Percentiles rank a stretch among this genome's conserved stretches.
Conservation (phyloP, 139 green algal species). For the Pycnococcus provasolii region DNA sequence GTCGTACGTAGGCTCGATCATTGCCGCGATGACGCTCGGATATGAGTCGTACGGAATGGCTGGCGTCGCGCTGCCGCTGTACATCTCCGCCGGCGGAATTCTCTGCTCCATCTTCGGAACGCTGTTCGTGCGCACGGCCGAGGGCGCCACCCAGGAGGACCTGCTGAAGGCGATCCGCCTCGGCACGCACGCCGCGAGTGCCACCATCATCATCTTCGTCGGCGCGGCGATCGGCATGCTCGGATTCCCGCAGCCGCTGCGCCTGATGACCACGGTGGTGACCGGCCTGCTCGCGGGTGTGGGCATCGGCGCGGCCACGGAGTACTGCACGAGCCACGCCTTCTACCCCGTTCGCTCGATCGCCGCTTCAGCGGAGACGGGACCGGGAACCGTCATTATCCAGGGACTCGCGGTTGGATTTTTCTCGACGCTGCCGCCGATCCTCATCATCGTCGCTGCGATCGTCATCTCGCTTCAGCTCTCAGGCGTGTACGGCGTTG, state of each 20-base stretch:
- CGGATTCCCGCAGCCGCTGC: too few species aligned
- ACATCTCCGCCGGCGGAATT: constrained; percentile 40
- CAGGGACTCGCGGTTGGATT: constrained; percentile 33
- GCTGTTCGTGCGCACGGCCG: constrained; percentile 34
- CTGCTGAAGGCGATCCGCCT: constrained; percentile 8
- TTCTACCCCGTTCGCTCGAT: constrained; percentile 39
- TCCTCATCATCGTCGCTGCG: constrained; percentile 34
- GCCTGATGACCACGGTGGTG: not conserved
- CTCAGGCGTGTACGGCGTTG: constrained; percentile 37
- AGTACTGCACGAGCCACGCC: constrained; percentile 36
- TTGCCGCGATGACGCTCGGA: constrained; percentile 29
- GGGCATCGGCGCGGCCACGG: constrained; percentile 30
- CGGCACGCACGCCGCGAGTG: too few species aligned
- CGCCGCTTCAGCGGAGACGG: constrained; percentile 19
- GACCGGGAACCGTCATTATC: constrained; percentile 32
- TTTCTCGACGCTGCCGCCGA: constrained; percentile 25
- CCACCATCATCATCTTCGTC: constrained; percentile 20
- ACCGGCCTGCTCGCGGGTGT: constrained; percentile 29
- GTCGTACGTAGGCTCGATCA: constrained; percentile 36
- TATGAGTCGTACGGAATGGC: constrained; percentile 1
- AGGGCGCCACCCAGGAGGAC: constrained; percentile 27
- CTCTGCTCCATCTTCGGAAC: constrained; percentile 35
- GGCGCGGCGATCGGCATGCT: constrained; percentile 24
- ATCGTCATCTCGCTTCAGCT: constrained; percentile 30
- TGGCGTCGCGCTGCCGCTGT: constrained; percentile 37